Evolutionary conservation across 306 rosid genomes (phyloP).

Genomic region (Lathyrus tuberosus): DNA sequence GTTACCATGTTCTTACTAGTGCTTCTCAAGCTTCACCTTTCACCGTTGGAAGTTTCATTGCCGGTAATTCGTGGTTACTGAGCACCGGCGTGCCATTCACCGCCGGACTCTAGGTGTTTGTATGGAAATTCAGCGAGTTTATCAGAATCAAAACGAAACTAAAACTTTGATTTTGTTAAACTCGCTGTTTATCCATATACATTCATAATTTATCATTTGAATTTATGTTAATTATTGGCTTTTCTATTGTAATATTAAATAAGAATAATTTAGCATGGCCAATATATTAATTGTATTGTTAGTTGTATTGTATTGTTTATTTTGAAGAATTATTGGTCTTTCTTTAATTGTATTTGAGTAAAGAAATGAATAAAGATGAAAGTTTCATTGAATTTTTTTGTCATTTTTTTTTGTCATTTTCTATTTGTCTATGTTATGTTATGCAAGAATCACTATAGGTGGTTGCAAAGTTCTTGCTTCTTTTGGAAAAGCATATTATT

Average conservation of each 20-base stretch:
- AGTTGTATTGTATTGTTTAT: not conserved
- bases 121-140: not conserved
- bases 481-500: not conserved
- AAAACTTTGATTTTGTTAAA: not conserved
- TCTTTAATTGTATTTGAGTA: not conserved
- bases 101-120: slow-evolving; percentile 42
- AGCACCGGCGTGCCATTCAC: slow-evolving; percentile 71
- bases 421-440: not conserved
- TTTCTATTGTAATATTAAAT: not conserved
- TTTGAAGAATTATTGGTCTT: not conserved
- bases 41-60: slow-evolving; percentile 67
- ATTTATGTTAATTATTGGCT: not conserved
- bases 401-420: not conserved
- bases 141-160: not conserved
- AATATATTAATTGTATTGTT: not conserved
- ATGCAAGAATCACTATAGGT: not conserved
- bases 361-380: slow-evolving; percentile 14
- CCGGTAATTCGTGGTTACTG: slow-evolving; percentile 66
- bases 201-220: not conserved
- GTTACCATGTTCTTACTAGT: slow-evolving; percentile 66
- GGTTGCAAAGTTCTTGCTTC: not conserved
- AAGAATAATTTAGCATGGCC: not conserved
- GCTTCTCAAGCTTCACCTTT: slow-evolving; percentile 67
- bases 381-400: not conserved
- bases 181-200: not conserved